phyloP scores from a whole-genome alignment of 75 land plant genomes.

The Picea glauca region DNA sequence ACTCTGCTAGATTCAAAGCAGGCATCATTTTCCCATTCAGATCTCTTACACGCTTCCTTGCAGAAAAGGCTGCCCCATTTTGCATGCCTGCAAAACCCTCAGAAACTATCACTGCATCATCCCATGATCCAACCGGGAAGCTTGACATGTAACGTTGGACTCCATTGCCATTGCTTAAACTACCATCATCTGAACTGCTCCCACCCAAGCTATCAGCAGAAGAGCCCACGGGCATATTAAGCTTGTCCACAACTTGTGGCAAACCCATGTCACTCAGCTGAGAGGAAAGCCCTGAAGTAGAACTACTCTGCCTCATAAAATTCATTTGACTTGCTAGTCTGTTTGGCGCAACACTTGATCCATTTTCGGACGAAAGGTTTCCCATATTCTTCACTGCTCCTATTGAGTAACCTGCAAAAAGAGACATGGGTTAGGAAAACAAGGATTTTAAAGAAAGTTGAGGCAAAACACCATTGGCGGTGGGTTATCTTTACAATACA shows the following conservation, averaged over 20 bases:
- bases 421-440: not conserved
- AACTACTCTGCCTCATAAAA: conserved; percentile 26
- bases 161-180: conserved; percentile 18
- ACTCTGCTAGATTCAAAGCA: not conserved
- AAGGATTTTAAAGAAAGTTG: not conserved
- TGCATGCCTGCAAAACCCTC: conserved; percentile 19
- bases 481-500: not conserved
- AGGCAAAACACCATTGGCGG: not conserved
- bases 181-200: conserved; percentile 22
- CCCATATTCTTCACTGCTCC: not conserved
- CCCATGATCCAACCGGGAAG: conserved; percentile 43
- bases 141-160: conserved; percentile 29
- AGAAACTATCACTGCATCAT: conserved; percentile 23
- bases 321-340: conserved; percentile 31
- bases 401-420: conserved; percentile 3
- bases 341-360: conserved; percentile 9
- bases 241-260: conserved; percentile 15
- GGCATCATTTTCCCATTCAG: conserved; percentile 17
- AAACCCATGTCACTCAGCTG: conserved; percentile 44
- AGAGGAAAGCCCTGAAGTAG: conserved; percentile 35
- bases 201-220: conserved; percentile 10
- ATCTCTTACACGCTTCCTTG: conserved; percentile 32
- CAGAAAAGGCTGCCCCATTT: not conserved
- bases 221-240: conserved; percentile 4
- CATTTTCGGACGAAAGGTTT: not conserved